A percentile compares a stretch with the other conserved stretches of the same genome.
Conservation (phyloP, 768 basidiomycete species). For the Panellus pusillus region DNA sequence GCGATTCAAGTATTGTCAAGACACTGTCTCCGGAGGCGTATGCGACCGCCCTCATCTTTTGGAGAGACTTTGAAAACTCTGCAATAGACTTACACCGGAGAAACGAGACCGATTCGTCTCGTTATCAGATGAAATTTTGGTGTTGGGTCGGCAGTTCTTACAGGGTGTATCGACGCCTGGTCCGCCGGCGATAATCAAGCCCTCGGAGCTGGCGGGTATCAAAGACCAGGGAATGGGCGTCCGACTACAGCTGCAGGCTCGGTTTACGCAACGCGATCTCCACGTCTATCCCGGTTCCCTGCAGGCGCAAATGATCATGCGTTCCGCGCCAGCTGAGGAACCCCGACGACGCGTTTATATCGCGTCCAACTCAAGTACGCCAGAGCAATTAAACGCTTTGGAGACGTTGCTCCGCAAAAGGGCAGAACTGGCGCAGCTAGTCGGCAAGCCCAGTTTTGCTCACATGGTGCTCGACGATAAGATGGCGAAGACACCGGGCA, state of each 20-base stretch:
- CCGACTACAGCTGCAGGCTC: slow-evolving; percentile 70
- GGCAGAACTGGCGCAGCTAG: slow-evolving; percentile 78
- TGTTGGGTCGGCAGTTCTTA: slow-evolving; percentile 85
- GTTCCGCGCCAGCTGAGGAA: slow-evolving; percentile 81
- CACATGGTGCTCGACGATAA: slow-evolving; percentile 89
- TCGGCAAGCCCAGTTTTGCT: slow-evolving; percentile 84
- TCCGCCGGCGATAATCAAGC: slow-evolving; percentile 66
- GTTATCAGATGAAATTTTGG: slow-evolving; percentile 84
- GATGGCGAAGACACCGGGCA: slow-evolving; percentile 97
- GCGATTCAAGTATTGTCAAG: slow-evolving; percentile 63
- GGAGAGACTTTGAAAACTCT: slow-evolving; percentile 96
- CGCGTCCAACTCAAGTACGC: slow-evolving; percentile 74
- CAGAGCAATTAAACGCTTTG: slow-evolving; percentile 72
- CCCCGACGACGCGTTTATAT: slow-evolving; percentile 81
- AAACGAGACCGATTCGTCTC: slow-evolving; percentile 83
- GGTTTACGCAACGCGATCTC: slow-evolving; percentile 72
- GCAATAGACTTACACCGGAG: slow-evolving; percentile 81
- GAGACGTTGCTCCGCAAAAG: slow-evolving; percentile 76
- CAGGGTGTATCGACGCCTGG: slow-evolving; percentile 62
- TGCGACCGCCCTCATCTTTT: slow-evolving; percentile 89
- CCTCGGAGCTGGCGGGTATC: slow-evolving; percentile 68
- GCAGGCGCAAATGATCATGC: slow-evolving; percentile 93
- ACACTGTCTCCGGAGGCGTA: slow-evolving; percentile 74
- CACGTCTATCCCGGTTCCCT: slow-evolving; percentile 82
- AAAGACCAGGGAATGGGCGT: slow-evolving; percentile 79